Conservation (phyloP, 495 filamentous ascomycete genomes). For the Penicillium paradoxum region DNA sequence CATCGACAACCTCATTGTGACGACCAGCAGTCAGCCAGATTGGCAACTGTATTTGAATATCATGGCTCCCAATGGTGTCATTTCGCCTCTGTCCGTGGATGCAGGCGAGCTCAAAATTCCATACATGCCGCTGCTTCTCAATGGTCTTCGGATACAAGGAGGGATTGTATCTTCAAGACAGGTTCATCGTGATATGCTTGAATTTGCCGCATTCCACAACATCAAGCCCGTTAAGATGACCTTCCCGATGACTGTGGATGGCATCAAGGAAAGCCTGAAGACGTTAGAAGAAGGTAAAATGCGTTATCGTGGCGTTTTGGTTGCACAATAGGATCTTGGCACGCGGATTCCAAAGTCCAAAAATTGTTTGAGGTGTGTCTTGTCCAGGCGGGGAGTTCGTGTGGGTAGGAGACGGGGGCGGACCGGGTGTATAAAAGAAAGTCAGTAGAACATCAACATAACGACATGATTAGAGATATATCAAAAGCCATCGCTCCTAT, state of each 20-base stretch:
- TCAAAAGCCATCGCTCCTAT: too few species aligned
- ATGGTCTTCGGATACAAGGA: constrained; percentile 51
- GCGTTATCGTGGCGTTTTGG: constrained; percentile 53
- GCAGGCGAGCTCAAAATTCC: constrained; percentile 49
- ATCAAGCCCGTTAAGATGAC: constrained; percentile 54
- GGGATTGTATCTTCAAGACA: constrained; percentile 45
- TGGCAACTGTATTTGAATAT: constrained; percentile 35
- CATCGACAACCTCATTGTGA: constrained; percentile 45
- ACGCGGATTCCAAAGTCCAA: too few species aligned
- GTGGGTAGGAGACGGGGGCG: too few species aligned
- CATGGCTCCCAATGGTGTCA: constrained; percentile 43
- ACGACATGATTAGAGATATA: too few species aligned
- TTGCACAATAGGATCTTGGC: too few species aligned
- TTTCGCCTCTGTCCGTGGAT: constrained; percentile 50
- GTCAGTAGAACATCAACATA: too few species aligned
- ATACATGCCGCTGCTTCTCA: constrained; percentile 42
- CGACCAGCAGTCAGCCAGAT: constrained; percentile 40
- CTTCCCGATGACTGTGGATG: constrained; percentile 52
- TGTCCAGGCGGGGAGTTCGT: too few species aligned
- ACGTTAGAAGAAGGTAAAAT: constrained; percentile 52
- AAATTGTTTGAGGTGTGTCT: not conserved
- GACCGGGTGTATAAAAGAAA: too few species aligned
- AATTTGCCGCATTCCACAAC: constrained; percentile 50
- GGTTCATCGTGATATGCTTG: constrained; percentile 51
- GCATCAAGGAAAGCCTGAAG: constrained; percentile 48